Evolutionary conservation across 108 stramenopile species (phyloP).

Genomic region (Skeletonema potamos): DNA sequence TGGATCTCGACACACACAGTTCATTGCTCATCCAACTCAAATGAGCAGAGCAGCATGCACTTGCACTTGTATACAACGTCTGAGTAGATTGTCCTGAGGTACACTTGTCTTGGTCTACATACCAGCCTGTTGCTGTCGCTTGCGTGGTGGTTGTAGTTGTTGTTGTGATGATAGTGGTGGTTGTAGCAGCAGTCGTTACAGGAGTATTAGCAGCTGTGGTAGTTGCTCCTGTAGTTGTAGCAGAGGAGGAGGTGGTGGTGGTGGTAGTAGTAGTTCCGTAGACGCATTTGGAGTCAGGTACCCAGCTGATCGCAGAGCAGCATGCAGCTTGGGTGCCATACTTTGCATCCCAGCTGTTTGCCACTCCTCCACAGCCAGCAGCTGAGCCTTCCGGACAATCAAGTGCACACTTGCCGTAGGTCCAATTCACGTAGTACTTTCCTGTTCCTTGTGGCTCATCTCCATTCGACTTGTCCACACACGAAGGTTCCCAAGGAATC

Average conservation of each 20-base stretch:
- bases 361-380: slow-evolving; percentile 9
- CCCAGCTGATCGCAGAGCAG: slow-evolving; percentile 7
- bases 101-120: neutral
- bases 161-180: neutral
- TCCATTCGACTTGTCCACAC: slow-evolving; percentile 14
- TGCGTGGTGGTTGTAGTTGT: neutral
- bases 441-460: slow-evolving; percentile 6
- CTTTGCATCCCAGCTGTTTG: neutral
- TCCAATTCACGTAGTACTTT: slow-evolving; percentile 1
- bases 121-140: neutral
- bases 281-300: neutral
- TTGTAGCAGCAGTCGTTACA: too few relatives aligned
- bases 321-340: slow-evolving; percentile 1
- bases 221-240: neutral
- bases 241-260: too few relatives aligned
- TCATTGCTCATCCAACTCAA: slow-evolving; percentile 1
- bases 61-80: neutral
- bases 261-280: neutral
- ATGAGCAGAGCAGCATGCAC: neutral
- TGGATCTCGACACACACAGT: slow-evolving; percentile 4
- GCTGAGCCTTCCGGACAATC: slow-evolving; percentile 11
- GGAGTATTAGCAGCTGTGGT: neutral
- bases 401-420: neutral
- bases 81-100: neutral
- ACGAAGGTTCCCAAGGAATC: slow-evolving; percentile 2